Percentiles rank a stretch among this genome's conserved stretches.
These are phyloP conservation scores for Hypoxylon fragiforme DNA, from an alignment of 495 filamentous ascomycete species.

Conservation along the genomic window DNA sequence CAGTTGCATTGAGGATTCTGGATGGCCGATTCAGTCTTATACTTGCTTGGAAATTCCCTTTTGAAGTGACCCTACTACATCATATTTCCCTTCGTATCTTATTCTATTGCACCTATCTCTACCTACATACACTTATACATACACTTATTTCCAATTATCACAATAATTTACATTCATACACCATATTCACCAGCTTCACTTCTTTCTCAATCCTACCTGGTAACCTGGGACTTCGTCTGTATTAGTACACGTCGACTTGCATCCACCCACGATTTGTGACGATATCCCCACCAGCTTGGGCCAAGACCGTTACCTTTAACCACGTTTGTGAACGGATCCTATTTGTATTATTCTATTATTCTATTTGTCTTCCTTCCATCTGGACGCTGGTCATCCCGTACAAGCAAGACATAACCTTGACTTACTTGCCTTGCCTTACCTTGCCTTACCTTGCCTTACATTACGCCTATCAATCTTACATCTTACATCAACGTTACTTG, in stretches of 20 bases:
- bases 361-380: constrained; percentile 22
- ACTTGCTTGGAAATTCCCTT: neutral
- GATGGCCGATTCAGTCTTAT: constrained; percentile 5
- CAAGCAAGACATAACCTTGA: neutral
- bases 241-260: constrained; percentile 19
- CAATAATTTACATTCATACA: too few species aligned
- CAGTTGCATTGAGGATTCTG: constrained; percentile 4
- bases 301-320: constrained; percentile 18
- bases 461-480: constrained; percentile 2
- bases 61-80: neutral
- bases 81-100: too few species aligned
- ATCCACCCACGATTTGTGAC: neutral
- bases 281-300: constrained; percentile 10
- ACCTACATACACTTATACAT: too few species aligned
- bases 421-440: constrained; percentile 1
- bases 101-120: too few species aligned
- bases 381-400: constrained; percentile 27
- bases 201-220: constrained; percentile 1
- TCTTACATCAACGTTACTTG: neutral
- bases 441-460: too few species aligned
- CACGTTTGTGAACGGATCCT: constrained; percentile 8
- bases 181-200: constrained; percentile 6
- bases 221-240: constrained; percentile 1
- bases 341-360: constrained; percentile 4
- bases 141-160: neutral